A percentile compares a stretch with the other conserved stretches of the same genome.
Conservation (phyloP, 305 asterid genomes). For the Solanum hybrid region DNA sequence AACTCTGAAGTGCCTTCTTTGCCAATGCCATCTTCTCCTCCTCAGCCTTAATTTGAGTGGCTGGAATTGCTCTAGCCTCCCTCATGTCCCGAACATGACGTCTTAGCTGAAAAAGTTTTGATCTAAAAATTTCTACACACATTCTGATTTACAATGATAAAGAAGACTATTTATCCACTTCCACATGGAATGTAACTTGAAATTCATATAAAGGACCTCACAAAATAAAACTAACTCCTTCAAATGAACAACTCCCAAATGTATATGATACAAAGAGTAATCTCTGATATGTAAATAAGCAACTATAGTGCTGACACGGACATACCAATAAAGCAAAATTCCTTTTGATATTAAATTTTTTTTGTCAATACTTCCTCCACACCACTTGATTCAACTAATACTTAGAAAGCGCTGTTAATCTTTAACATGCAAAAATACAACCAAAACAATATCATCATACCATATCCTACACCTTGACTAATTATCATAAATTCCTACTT, state of each 20-base stretch:
- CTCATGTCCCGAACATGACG: slow-evolving; percentile 97
- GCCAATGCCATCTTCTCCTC: slow-evolving; percentile 42
- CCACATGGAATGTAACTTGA: not conserved
- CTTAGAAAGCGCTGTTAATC: not conserved
- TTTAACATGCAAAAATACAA: not conserved
- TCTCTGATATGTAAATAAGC: not conserved
- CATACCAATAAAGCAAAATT: not conserved
- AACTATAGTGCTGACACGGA: not conserved
- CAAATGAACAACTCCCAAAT: not conserved
- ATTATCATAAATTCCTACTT: not conserved
- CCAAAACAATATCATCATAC: not conserved
- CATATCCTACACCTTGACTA: not conserved
- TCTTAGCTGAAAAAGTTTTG: slow-evolving; percentile 49
- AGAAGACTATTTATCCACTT: not conserved
- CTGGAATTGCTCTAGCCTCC: slow-evolving; percentile 67
- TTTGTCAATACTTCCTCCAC: not conserved
- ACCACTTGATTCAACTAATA: not conserved
- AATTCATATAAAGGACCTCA: not conserved
- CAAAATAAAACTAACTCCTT: not conserved
- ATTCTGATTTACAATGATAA: not conserved
- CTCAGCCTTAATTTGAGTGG: slow-evolving; percentile 41
- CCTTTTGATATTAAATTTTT: not conserved
- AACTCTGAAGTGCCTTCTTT: slow-evolving; percentile 52
- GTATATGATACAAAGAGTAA: not conserved
- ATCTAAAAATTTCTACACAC: not conserved